Evolutionary conservation across 306 rosid species (phyloP), one percentile per base, ranked within the genome.

Genomic region (Myrica gale): DNA sequence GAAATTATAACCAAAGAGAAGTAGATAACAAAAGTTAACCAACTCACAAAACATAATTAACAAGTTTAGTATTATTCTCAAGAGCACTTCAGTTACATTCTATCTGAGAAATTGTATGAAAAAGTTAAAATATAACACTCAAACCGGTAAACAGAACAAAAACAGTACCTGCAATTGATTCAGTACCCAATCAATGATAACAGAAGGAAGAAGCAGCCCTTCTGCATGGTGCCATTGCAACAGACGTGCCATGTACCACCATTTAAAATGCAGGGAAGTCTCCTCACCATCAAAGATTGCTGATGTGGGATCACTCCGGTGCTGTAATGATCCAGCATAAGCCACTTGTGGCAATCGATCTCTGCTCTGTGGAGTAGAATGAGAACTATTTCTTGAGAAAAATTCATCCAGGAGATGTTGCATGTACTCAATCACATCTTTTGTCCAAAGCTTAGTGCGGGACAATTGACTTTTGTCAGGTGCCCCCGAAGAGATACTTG

Each of bases 191-290:
- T 92, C 99, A 74, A 95, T 87, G 62, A 95, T 84, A 83, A 89
- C 88, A 56, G 97, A 88, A 61, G 99, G 93, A 83, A 88, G 87
- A 75, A 92, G 85, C 48, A 92, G 82, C 72, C 99, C 93, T 75
- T 95, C 99, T 3, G 97, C 92, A 79, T 89, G 89, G 84, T 92
- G 97, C 99, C 99, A 95, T 61, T 89, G 97, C 90, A 95, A 82
- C 21, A 92, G 97, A 52, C 97, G 89, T 48, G 89, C 91, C 81
- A 88, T 80, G 79, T 95, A 92, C 99, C 97, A 87, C 99, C 99
- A 95, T 86, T 82, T 92, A 80, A 89, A 89, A 87, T 95, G 93
- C 72, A 88, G 74, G 47, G 99, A 92, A 65, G 97, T 90, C 76
- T 87, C 97, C 75, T 87, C 92, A 72, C 88, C 87, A 68, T 88